Base-by-base conservation (phyloP, 768 basidiomycete species). In the Lactarius sp. region DNA sequence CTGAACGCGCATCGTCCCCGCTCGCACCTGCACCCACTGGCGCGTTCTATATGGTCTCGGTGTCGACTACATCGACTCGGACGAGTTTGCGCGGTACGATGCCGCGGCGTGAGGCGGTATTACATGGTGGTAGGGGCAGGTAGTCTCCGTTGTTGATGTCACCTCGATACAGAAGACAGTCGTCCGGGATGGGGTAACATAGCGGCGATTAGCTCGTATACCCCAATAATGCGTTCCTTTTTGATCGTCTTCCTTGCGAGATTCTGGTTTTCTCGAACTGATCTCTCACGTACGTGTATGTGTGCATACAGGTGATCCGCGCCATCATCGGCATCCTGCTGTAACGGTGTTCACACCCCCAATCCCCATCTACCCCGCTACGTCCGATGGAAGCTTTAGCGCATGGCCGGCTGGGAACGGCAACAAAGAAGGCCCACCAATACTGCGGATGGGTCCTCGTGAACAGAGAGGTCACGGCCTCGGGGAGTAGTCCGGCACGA, bases 161-260 rank as follows among this genome's bases (percentile, higher is more conserved):
- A 22, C 2, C 22, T 22, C 27, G 27, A 27, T 27, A 27, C 27
- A 27, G 27, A 27, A 27, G 27, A 27, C 27, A 27, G 27, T 27
- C 27, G 27, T 27, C 0, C 96, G 92, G 92, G 75, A 77, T 18
- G 84, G 0, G 95, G 94, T 0, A 85, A 94, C 74, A 90, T 71
- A 97, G 97, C 6, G 95, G 94, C 1, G 94, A 98, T 70, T 98
- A 92, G 73, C 76, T 99, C 50, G 90, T 98, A 1, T 99, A 99
- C 75, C 97, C 97, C 56, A 96, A 95, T 89, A 71, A 20, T 36
- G 0, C 6, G 14, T 31, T 5, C 33, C 52, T 36, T 27, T 27
- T 27, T 3, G 27, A 3, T 27, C 2, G 27, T 27, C 27, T 27
- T 27, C 27, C 27, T 27, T 27, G 27, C 27, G 27, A 27, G 27